These are phyloP conservation scores for Dipteronia sinensis DNA, from an alignment of 345 rosid genomes.

Conservation along the genomic window DNA sequence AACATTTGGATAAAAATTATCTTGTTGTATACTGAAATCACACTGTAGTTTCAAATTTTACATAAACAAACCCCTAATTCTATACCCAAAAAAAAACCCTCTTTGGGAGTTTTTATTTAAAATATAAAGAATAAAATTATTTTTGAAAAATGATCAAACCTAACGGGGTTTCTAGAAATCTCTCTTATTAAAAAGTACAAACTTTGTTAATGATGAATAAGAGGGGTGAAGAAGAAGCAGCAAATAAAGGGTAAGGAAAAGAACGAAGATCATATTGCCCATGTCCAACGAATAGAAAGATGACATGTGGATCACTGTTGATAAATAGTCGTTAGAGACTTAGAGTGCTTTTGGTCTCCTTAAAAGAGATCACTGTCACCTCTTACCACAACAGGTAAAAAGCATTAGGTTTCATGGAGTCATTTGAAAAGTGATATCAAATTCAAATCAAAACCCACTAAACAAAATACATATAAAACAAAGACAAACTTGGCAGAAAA, in stretches of 20 bases:
- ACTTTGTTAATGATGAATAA: not conserved
- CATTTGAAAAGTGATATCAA: not conserved
- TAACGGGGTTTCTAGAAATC: no score
- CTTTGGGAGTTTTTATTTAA: no score
- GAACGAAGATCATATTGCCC: not conserved
- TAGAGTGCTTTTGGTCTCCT: constrained; percentile 26
- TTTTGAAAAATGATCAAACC: no score
- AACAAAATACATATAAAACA: not conserved
- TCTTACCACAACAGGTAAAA: not conserved
- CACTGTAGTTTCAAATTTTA: no score
- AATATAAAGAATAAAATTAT: no score
- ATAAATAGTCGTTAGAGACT: not conserved
- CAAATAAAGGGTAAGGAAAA: not conserved
- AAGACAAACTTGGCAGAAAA: not conserved
- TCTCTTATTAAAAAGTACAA: no score
- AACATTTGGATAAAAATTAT: no score
- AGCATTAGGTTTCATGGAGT: not conserved
- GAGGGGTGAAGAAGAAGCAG: not conserved
- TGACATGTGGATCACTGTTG: not conserved
- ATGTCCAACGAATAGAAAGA: no score
- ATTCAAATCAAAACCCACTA: not conserved
- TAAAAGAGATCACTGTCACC: constrained; percentile 19
- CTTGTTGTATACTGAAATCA: no score
- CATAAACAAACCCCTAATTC: no score
- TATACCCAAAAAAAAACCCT: no score